Percentiles rank a stretch among this genome's conserved stretches.
Conservation (phyloP, 805 yeast genomes). For the Yarrowia sp. region DNA sequence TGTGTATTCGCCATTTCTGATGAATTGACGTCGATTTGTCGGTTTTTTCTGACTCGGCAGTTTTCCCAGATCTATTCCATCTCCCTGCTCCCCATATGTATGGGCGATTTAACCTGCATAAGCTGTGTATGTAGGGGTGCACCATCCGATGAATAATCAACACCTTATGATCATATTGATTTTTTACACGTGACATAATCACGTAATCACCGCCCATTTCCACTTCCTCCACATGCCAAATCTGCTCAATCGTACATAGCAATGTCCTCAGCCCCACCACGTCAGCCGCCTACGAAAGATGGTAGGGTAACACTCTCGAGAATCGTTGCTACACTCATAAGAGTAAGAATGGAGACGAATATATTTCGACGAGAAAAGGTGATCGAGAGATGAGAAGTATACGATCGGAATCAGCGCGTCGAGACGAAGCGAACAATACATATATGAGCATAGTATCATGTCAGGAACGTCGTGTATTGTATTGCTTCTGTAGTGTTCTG, state of each 20-base stretch:
- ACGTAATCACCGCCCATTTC: no score
- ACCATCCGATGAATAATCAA: not conserved
- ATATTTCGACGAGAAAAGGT: not conserved
- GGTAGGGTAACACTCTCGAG: not conserved
- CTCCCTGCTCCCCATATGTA: not conserved
- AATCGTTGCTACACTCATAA: not conserved
- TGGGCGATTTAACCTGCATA: not conserved
- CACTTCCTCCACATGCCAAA: no score
- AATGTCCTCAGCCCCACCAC: not conserved
- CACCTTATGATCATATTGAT: no score
- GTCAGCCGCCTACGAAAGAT: not conserved
- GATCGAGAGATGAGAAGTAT: not conserved
- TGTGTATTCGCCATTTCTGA: no score
- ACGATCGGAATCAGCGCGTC: not conserved
- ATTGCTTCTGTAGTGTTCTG: not conserved
- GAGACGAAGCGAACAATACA: not conserved
- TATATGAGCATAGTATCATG: not conserved
- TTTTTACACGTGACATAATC: no score
- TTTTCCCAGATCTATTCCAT: not conserved
- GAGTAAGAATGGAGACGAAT: not conserved
- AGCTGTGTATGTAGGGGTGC: not conserved
- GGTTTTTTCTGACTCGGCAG: no score
- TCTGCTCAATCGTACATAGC: not conserved
- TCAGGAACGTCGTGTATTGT: no score
- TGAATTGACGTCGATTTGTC: no score